phyloP scores from a whole-genome alignment of 768 basidiomycete genomes.

The Calocybe gangraenosa region DNA sequence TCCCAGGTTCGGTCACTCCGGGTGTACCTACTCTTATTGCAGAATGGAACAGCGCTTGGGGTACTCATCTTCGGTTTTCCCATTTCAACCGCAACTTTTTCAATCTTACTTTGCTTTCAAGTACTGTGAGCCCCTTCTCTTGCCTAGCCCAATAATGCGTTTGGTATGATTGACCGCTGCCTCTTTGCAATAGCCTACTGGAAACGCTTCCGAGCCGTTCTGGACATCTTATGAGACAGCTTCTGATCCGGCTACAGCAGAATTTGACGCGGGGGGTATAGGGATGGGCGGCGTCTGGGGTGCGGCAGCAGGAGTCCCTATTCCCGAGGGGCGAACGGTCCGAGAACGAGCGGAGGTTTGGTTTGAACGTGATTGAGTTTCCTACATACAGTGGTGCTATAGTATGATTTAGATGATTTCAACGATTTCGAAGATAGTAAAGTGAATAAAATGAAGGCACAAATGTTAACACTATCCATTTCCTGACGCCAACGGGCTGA shows the following conservation, averaged over 20 bases:
- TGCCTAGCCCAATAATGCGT: background rate
- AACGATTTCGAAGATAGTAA: too few relatives aligned
- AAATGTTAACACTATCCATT: too few relatives aligned
- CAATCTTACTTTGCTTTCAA: slow-evolving; percentile 10
- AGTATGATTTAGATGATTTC: too few relatives aligned
- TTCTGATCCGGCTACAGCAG: background rate
- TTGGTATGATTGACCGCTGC: too few relatives aligned
- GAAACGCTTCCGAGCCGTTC: slow-evolving; percentile 12
- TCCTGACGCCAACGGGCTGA: too few relatives aligned
- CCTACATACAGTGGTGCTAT: too few relatives aligned
- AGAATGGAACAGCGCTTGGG: slow-evolving; percentile 12
- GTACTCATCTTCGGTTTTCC: slow-evolving; percentile 10
- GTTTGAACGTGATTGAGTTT: slow-evolving; percentile 10
- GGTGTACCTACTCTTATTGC: slow-evolving; percentile 16
- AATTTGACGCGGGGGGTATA: slow-evolving; percentile 5
- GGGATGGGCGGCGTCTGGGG: slow-evolving; percentile 15
- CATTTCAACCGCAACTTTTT: slow-evolving; percentile 17
- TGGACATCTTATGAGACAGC: slow-evolving; percentile 8
- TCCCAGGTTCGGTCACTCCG: slow-evolving; percentile 14
- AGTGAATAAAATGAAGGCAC: too few relatives aligned
- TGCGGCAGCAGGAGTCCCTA: slow-evolving; percentile 13
- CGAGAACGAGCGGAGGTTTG: slow-evolving; percentile 23
- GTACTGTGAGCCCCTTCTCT: slow-evolving; percentile 9
- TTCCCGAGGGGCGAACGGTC: slow-evolving; percentile 13
- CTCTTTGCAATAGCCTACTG: slow-evolving; percentile 9